phyloP scores from a whole-genome alignment of 2,329 filamentous ascomycete genomes.

The Corinectria fuckeliana region DNA sequence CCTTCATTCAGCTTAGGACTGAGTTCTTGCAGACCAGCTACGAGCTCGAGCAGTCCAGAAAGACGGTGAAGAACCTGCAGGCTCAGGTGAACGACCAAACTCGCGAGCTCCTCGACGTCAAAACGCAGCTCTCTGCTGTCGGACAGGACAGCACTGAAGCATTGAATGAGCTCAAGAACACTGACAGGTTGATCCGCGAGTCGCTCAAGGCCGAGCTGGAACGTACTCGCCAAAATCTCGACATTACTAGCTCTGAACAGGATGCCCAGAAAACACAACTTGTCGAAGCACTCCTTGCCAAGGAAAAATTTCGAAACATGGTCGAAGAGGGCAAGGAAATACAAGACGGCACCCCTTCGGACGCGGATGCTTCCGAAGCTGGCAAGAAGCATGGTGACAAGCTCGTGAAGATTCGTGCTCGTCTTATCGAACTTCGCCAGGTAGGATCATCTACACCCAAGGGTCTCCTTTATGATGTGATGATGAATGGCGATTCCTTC shows the following conservation, averaged over 20 bases:
- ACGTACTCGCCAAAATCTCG: slow-evolving; percentile 58
- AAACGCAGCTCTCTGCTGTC: slow-evolving; percentile 61
- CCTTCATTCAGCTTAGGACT: slow-evolving; percentile 58
- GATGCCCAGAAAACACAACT: slow-evolving; percentile 66
- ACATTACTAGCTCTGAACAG: slow-evolving; percentile 56
- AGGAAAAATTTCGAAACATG: slow-evolving; percentile 65
- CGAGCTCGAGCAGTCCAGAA: slow-evolving; percentile 56
- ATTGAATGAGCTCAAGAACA: slow-evolving; percentile 63
- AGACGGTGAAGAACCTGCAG: slow-evolving; percentile 52
- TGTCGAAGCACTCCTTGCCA: slow-evolving; percentile 64
- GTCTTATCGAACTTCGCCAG: slow-evolving; percentile 64
- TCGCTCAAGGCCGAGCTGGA: slow-evolving; percentile 66
- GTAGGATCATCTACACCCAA: slow-evolving; percentile 50
- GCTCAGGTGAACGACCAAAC: slow-evolving; percentile 59
- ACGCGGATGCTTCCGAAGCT: slow-evolving; percentile 45
- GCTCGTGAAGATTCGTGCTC: slow-evolving; percentile 63
- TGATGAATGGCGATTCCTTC: neutral
- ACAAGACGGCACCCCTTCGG: slow-evolving; percentile 47
- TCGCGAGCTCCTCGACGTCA: slow-evolving; percentile 60
- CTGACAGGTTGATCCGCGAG: slow-evolving; percentile 63
- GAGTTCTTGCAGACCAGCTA: slow-evolving; percentile 52
- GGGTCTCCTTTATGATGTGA: slow-evolving; percentile 14
- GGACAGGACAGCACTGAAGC: slow-evolving; percentile 61
- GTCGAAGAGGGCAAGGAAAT: slow-evolving; percentile 54
- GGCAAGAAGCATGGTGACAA: slow-evolving; percentile 56